phyloP scores from a whole-genome alignment of 345 rosid species.

The Lumnitzera littorea region DNA sequence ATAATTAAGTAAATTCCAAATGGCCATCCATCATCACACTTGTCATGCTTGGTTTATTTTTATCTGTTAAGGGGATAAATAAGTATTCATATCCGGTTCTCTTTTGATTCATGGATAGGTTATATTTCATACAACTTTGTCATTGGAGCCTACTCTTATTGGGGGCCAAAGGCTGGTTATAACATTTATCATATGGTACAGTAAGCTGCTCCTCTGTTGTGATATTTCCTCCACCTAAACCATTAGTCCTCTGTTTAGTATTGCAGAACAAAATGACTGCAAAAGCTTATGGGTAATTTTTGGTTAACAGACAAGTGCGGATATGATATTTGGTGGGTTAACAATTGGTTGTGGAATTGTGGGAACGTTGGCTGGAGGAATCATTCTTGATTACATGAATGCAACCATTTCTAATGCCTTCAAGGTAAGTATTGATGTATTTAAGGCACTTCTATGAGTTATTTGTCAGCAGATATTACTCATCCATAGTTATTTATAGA shows the following conservation, averaged over 20 bases:
- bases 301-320: constrained; percentile 59
- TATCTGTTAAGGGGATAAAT: not conserved
- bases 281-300: not conserved
- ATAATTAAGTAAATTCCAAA: too few relatives aligned
- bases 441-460: not conserved
- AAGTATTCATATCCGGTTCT: not conserved
- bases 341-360: constrained; percentile 81
- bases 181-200: constrained; percentile 86
- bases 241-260: not conserved
- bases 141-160: constrained; percentile 91
- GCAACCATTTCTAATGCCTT: constrained; percentile 84
- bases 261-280: not conserved
- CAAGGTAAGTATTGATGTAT: constrained; percentile 42
- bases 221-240: too few relatives aligned
- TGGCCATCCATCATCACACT: too few relatives aligned
- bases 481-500: too few relatives aligned
- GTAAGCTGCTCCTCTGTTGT: not conserved
- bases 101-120: constrained; percentile 28
- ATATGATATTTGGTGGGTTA: constrained; percentile 86
- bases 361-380: constrained; percentile 83
- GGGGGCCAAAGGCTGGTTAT: constrained; percentile 99
- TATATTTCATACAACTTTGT: constrained; percentile 89
- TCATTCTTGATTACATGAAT: constrained; percentile 56
- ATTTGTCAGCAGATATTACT: too few relatives aligned
- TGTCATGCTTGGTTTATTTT: not conserved